Evolutionary conservation across 2,329 filamentous ascomycete species (phyloP).

Genomic region (Periconia macrospinosa): DNA sequence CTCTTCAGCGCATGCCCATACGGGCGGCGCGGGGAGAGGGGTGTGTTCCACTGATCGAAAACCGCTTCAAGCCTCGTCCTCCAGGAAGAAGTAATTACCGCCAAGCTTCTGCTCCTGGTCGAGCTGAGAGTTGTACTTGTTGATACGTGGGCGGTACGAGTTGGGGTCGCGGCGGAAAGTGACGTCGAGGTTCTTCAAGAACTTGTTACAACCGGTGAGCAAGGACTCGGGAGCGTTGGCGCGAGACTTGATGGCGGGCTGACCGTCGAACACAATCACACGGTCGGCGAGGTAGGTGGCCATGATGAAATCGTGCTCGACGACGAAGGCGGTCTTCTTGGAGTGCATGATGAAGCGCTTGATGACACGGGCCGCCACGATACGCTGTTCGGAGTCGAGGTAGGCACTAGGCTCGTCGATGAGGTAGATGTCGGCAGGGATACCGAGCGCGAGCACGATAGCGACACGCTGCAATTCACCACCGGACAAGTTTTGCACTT

Average conservation of each 20-base stretch:
- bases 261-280: constrained; percentile 96
- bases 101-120: constrained; percentile 95
- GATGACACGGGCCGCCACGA: constrained; percentile 94
- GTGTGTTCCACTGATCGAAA: constrained; percentile 52
- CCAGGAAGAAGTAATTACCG: constrained; percentile 98
- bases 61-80: constrained; percentile 77
- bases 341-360: constrained; percentile 99
- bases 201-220: constrained; percentile 92
- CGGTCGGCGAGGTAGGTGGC: constrained; percentile 80
- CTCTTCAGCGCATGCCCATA: constrained; percentile 48
- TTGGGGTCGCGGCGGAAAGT: constrained; percentile 98
- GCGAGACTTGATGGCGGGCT: constrained; percentile 84
- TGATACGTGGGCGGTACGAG: constrained; percentile 96
- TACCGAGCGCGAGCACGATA: constrained; percentile 92
- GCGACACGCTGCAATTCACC: constrained; percentile 99
- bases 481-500: constrained; percentile 98
- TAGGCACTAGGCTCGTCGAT: constrained; percentile 89
- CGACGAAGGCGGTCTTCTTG: constrained; percentile 98
- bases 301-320: constrained; percentile 99
- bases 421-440: constrained; percentile 96
- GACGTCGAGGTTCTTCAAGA: constrained; percentile 95
- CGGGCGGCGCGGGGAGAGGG: constrained; percentile 36
- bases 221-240: constrained; percentile 91
- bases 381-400: constrained; percentile 98
- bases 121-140: constrained; percentile 93